Base-by-base conservation (phyloP, 768 basidiomycete genomes). In the Rhodosporidiobolus odoratus region DNA sequence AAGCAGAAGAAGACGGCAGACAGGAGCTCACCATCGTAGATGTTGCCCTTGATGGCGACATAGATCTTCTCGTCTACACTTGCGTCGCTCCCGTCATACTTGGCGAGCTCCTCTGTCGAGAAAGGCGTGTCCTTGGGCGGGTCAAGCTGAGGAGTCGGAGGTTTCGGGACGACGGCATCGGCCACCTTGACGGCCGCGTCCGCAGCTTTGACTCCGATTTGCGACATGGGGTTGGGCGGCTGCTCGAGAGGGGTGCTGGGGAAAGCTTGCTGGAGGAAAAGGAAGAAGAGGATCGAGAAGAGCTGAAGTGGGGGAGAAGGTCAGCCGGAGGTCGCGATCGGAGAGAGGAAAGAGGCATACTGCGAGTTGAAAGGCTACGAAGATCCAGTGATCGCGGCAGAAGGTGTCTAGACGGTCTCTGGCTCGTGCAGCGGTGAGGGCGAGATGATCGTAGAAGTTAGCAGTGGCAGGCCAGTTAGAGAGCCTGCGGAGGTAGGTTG, bases 31-130 rank as follows among this genome's bases (percentile, higher is more conserved):
- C 70, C 71, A 40, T 75, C 74, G 59, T 61, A 70, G 52, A 71
- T 68, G 78, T 52, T 67, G 87, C 91, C 91, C 84, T 96, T 97
- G 82, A 98, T 94, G 38, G 92, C 88, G 52, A 98, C 89, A 75
- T 89, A 92, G 71, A 98, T 90, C 75, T 85, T 86, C 48, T 79
- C 76, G 0, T 83, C 78, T 30, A 45, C 43, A 12, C 23, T 32
- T 21, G 9, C 52, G 71, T 87, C 85, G 0, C 82, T 81, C 25
- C 94, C 94, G 79, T 93, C 86, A 78, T 83, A 92, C 75, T 83
- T 72, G 47, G 83, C 86, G 68, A 98, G 83, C 73, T 89, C 80
- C 70, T 84, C 84, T 23, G 83, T 82, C 0, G 90, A 88, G 81
- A 86, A 90, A 0, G 89, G 88, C 78, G 91, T 88, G 73, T 88